Evolutionary conservation across 139 green algal species (phyloP).

Genomic region (Raphidocelis subcapitata): DNA sequence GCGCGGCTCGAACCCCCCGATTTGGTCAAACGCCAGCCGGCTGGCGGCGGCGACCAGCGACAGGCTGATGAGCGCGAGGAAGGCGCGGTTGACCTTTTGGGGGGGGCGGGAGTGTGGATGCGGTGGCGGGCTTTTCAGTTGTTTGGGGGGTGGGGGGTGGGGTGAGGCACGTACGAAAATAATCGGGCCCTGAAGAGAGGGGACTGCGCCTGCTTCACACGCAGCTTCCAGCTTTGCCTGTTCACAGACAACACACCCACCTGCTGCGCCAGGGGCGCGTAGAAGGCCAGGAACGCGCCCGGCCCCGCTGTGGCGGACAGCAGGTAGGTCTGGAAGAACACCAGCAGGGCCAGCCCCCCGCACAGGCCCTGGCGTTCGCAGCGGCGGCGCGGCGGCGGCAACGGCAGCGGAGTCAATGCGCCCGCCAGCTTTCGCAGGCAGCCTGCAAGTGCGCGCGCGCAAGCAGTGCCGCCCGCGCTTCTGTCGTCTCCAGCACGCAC

Average conservation of each 20-base stretch:
- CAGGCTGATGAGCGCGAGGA: slow-evolving; percentile 26
- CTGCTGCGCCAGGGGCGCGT: slow-evolving; percentile 11
- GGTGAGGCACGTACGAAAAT: too few relatives aligned
- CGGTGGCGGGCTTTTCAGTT: too few relatives aligned
- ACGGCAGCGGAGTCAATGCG: too few relatives aligned
- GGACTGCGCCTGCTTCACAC: too few relatives aligned
- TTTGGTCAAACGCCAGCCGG: slow-evolving; percentile 8
- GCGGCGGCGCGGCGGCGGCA: too few relatives aligned
- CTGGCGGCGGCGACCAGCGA: slow-evolving; percentile 10
- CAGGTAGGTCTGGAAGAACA: slow-evolving; percentile 17
- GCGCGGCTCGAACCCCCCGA: slow-evolving; percentile 7
- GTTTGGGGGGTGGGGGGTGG: too few relatives aligned
- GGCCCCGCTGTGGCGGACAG: slow-evolving; percentile 4
- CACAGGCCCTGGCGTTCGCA: slow-evolving; percentile 21
- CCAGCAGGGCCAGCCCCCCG: slow-evolving; percentile 16
- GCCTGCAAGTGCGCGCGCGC: background rate
- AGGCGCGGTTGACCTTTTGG: slow-evolving; percentile 23
- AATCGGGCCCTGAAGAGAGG: too few relatives aligned
- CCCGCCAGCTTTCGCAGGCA: too few relatives aligned
- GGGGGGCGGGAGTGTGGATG: too few relatives aligned
- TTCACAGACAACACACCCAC: too few relatives aligned
- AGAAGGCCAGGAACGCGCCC: slow-evolving; percentile 21
- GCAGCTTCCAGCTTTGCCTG: too few relatives aligned
- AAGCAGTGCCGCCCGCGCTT: background rate
- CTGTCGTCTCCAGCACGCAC: background rate